phyloP scores from a whole-genome alignment of 495 filamentous ascomycete species.

The Penicillium riverlandense region DNA sequence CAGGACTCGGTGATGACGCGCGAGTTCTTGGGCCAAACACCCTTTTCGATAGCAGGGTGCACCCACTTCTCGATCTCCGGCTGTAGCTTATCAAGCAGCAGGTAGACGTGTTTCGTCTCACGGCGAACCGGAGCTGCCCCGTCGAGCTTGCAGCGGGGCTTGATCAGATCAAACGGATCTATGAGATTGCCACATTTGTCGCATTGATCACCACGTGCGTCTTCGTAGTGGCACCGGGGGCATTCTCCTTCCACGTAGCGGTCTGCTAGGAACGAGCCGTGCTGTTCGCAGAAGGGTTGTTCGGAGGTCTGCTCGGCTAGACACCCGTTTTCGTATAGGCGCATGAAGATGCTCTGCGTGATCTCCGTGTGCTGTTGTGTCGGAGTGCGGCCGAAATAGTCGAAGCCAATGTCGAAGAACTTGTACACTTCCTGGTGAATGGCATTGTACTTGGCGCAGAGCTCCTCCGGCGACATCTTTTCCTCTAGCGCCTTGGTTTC shows the following conservation, averaged over 20 bases:
- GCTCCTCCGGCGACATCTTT: conserved; percentile 59
- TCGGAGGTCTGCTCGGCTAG: conserved; percentile 67
- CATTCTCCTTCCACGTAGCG: conserved; percentile 91
- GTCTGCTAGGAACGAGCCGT: conserved; percentile 82
- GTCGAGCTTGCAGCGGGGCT: conserved; percentile 71
- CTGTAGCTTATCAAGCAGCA: conserved; percentile 74
- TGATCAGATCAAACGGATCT: conserved; percentile 61
- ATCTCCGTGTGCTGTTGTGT: conserved; percentile 79
- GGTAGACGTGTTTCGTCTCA: conserved; percentile 67
- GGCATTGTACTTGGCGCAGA: conserved; percentile 80
- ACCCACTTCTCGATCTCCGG: conserved; percentile 66
- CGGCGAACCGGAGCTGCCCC: conserved; percentile 66
- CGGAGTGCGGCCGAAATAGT: conserved; percentile 78
- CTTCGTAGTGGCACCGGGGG: conserved; percentile 69
- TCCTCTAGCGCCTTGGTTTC: conserved; percentile 71
- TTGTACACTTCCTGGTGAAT: conserved; percentile 81
- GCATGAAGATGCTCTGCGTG: conserved; percentile 75
- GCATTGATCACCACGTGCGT: conserved; percentile 81
- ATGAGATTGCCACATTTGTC: conserved; percentile 78
- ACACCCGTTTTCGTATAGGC: conserved; percentile 72
- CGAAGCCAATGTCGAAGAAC: conserved; percentile 82
- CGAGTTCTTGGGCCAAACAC: conserved; percentile 73
- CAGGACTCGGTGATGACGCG: conserved; percentile 64
- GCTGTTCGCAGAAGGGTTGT: conserved; percentile 82
- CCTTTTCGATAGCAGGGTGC: conserved; percentile 47